phyloP scores from a whole-genome alignment of 176 grass and related monocot genomes.

The Aegilops sharonensis region DNA sequence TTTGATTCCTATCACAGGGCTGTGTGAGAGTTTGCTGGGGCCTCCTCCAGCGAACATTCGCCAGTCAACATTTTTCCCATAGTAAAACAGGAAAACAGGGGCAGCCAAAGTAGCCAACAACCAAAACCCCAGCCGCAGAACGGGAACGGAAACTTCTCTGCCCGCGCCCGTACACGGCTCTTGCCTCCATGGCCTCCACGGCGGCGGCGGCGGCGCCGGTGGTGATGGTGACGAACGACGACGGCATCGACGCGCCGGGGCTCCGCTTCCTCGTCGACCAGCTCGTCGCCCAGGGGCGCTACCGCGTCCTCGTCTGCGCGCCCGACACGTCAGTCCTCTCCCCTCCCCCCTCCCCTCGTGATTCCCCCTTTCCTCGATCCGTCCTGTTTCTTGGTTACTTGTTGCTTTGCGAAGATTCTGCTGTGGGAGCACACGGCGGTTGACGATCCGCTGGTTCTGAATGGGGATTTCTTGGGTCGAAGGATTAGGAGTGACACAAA shows the following conservation, averaged over 20 bases:
- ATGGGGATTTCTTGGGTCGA: neutral
- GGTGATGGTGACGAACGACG: constrained; percentile 91
- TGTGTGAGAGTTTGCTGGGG: no score
- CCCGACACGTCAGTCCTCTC: constrained; percentile 55
- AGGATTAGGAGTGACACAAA: neutral
- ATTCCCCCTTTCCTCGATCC: neutral
- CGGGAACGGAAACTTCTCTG: neutral
- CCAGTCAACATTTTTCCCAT: no score
- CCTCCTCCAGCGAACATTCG: no score
- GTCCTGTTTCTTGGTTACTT: neutral
- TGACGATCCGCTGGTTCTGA: neutral
- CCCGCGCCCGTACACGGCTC: neutral
- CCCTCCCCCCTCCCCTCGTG: neutral
- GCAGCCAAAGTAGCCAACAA: neutral
- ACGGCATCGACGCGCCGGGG: constrained; percentile 82
- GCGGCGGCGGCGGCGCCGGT: constrained; percentile 19
- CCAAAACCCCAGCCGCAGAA: neutral
- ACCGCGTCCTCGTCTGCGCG: constrained; percentile 81
- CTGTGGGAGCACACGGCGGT: neutral
- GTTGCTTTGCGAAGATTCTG: neutral
- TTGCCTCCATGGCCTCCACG: constrained; percentile 35
- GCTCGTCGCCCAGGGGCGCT: constrained; percentile 69
- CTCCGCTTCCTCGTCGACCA: constrained; percentile 88
- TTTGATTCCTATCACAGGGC: no score
- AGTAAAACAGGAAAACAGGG: no score